Percentiles rank a stretch among this genome's conserved stretches.
phyloP scores from a whole-genome alignment of 2,329 filamentous ascomycete species.

The Calonectria ilicicola region DNA sequence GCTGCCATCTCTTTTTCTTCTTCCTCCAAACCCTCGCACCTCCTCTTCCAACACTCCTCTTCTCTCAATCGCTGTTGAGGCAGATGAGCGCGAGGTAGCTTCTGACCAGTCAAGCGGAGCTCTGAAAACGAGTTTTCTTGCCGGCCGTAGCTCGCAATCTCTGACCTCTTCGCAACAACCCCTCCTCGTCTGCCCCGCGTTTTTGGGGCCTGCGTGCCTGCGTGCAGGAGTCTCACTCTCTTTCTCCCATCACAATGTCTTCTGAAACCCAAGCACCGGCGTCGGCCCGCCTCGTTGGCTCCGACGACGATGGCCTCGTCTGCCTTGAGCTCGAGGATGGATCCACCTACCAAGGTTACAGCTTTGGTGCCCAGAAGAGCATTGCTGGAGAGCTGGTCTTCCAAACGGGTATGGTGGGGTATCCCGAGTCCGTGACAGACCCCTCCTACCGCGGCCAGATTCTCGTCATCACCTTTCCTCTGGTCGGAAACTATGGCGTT shows the following conservation, averaged over 20 bases:
- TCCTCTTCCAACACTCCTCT: slow-evolving; percentile 29
- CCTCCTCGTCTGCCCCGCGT: slow-evolving; percentile 46
- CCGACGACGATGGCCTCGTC: slow-evolving; percentile 72
- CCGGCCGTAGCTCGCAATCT: slow-evolving; percentile 49
- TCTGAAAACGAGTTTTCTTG: slow-evolving; percentile 54
- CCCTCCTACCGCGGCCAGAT: slow-evolving; percentile 94
- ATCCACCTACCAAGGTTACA: slow-evolving; percentile 90
- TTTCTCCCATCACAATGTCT: slow-evolving; percentile 46
- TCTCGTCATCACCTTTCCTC: slow-evolving; percentile 93
- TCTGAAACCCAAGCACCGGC: slow-evolving; percentile 63
- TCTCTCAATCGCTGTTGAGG: slow-evolving; percentile 43
- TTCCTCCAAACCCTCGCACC: slow-evolving; percentile 37
- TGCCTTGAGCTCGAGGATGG: slow-evolving; percentile 95
- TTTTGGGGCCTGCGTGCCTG: slow-evolving; percentile 30
- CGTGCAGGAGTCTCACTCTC: slow-evolving; percentile 27
- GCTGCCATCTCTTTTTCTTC: slow-evolving; percentile 31
- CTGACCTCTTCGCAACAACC: slow-evolving; percentile 37
- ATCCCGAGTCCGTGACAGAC: slow-evolving; percentile 92
- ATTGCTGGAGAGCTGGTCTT: slow-evolving; percentile 98
- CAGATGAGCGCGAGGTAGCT: slow-evolving; percentile 54
- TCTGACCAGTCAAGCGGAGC: slow-evolving; percentile 50
- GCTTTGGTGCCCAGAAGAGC: slow-evolving; percentile 95
- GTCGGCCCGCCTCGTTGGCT: slow-evolving; percentile 67
- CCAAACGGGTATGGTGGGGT: slow-evolving; percentile 99
- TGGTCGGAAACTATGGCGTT: slow-evolving; percentile 98